Conservation (phyloP, 2,329 filamentous ascomycete species). For the Rhynchosporium agropyri region DNA sequence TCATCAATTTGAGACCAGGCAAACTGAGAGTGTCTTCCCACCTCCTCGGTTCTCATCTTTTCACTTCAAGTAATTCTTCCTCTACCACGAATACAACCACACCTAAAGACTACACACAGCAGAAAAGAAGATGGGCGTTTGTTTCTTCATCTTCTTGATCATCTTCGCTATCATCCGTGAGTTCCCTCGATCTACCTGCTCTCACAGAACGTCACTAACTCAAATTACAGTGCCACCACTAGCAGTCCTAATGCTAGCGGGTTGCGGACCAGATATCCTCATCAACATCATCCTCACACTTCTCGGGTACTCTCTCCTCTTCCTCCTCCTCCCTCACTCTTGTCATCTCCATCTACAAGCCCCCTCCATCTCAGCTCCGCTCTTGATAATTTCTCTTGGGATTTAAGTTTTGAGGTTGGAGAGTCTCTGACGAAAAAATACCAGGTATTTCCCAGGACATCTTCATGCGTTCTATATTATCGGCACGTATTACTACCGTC, state of each 20-base stretch:
- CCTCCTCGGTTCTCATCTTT: too few relatives aligned
- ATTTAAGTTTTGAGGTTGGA: background rate
- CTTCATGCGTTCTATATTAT: slow-evolving; percentile 94
- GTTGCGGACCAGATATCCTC: slow-evolving; percentile 80
- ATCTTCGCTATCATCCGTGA: slow-evolving; percentile 19
- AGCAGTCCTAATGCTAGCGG: slow-evolving; percentile 89
- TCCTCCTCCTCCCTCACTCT: background rate
- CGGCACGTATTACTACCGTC: slow-evolving; percentile 69
- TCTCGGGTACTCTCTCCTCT: slow-evolving; percentile 49
- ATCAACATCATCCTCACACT: slow-evolving; percentile 90
- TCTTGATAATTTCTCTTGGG: background rate
- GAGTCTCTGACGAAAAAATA: slow-evolving; percentile 42
- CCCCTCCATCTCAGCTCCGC: too few relatives aligned
- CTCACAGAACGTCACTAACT: slow-evolving; percentile 2
- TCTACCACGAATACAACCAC: background rate
- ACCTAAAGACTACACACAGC: background rate
- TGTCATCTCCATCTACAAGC: background rate
- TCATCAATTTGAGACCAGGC: background rate
- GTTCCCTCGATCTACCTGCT: background rate
- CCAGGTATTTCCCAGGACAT: slow-evolving; percentile 71
- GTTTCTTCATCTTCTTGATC: slow-evolving; percentile 11
- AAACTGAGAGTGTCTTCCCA: too few relatives aligned
- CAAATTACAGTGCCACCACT: slow-evolving; percentile 75
- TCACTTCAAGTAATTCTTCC: background rate
- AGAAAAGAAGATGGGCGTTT: slow-evolving; percentile 12